Conservation (phyloP, 345 rosid species). For the Schrenkiella parvula region DNA sequence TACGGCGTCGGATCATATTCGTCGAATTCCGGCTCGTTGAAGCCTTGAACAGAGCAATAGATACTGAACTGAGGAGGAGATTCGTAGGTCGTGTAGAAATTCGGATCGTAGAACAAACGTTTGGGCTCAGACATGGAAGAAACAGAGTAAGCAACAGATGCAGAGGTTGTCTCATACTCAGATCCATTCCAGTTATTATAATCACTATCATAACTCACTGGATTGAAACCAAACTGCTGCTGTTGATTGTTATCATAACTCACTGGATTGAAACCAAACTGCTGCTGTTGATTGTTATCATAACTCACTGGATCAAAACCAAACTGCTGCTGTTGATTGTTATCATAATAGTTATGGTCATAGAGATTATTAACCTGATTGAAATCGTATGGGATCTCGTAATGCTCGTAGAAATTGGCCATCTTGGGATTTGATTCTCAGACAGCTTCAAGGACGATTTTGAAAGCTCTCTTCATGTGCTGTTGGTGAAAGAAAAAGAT, state of each 20-base stretch:
- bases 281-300: too few relatives aligned
- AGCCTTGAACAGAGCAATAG: constrained; percentile 43
- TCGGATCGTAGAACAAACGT: constrained; percentile 30
- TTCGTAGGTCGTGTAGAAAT: constrained; percentile 20
- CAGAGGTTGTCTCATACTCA: constrained; percentile 20
- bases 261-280: too few relatives aligned
- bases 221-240: too few relatives aligned
- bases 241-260: too few relatives aligned
- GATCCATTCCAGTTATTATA: constrained; percentile 28
- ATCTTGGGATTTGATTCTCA: not conserved
- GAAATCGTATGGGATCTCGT: constrained; percentile 20
- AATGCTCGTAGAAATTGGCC: constrained; percentile 22
- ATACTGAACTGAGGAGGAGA: constrained; percentile 38
- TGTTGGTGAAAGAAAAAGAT: not conserved
- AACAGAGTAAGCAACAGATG: constrained; percentile 44
- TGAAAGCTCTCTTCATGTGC: not conserved
- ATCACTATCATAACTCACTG: not conserved
- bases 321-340: not conserved
- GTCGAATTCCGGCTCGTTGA: constrained; percentile 48
- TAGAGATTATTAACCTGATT: constrained; percentile 22
- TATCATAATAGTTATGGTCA: constrained; percentile 10
- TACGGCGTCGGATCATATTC: constrained; percentile 82
- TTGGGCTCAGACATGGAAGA: constrained; percentile 39
- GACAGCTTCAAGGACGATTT: constrained; percentile 9
- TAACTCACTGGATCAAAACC: constrained; percentile 5